Percentiles rank a stretch among this genome's conserved stretches.
phyloP scores from a whole-genome alignment of 768 basidiomycete species.

The Obba rivulosa region DNA sequence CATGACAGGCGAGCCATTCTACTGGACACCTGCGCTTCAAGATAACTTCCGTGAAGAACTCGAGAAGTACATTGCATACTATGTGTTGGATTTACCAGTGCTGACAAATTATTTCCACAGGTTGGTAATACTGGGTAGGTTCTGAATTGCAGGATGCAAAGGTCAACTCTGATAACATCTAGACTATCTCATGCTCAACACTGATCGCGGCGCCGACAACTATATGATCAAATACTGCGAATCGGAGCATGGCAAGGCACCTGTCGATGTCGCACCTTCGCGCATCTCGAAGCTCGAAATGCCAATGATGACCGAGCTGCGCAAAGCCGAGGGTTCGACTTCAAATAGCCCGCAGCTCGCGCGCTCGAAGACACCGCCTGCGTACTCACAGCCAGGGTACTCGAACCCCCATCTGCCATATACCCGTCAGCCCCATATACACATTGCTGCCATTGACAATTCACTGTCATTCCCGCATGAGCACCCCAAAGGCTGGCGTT shows the following conservation, averaged over 20 bases:
- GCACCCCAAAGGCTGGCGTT: slow-evolving; percentile 73
- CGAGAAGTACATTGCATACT: slow-evolving; percentile 58
- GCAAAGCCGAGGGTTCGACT: slow-evolving; percentile 31
- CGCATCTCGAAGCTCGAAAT: slow-evolving; percentile 60
- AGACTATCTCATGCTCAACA: slow-evolving; percentile 93
- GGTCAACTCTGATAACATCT: neutral
- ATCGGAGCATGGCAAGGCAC: slow-evolving; percentile 68
- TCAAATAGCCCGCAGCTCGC: slow-evolving; percentile 12
- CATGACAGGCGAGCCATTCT: slow-evolving; percentile 57
- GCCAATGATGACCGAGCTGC: slow-evolving; percentile 70
- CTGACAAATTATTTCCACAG: slow-evolving; percentile 32
- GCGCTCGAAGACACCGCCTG: slow-evolving; percentile 5
- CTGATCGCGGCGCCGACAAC: slow-evolving; percentile 84
- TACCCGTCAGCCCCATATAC: slow-evolving; percentile 70
- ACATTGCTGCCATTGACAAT: slow-evolving; percentile 92
- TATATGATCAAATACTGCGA: slow-evolving; percentile 93
- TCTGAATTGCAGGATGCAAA: neutral
- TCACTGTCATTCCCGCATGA: slow-evolving; percentile 90
- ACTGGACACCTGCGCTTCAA: slow-evolving; percentile 78
- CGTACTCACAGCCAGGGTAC: slow-evolving; percentile 16
- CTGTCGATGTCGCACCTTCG: slow-evolving; percentile 76
- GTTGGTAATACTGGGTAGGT: slow-evolving; percentile 75
- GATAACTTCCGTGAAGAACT: slow-evolving; percentile 82
- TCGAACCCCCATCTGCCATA: slow-evolving; percentile 29
- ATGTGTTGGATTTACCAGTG: neutral